Evolutionary conservation across 805 yeast species (phyloP), one percentile per base, ranked within the genome.

Genomic region (Pichia californica): DNA sequence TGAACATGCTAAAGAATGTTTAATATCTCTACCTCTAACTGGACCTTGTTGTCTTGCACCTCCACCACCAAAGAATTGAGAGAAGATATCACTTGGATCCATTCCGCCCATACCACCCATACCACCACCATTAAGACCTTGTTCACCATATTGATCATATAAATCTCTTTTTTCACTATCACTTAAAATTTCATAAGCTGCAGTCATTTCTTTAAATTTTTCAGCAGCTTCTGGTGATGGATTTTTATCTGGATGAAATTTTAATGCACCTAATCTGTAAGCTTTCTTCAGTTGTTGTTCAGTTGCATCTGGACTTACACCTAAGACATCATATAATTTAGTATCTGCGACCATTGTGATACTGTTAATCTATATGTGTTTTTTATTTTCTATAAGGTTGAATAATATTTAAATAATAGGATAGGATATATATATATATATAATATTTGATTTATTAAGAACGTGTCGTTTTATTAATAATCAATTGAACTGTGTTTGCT

Each of bases 181-280:
- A 11, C 87, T 76, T 51, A 91, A 72, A n/a, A 88, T 71, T 66
- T 91, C 98, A 62, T 91, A 74, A 7, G 97, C 96, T 48, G 78
- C 77, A 4, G 91, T 81, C 57, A 88, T 75, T 62, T 88, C 96
- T 67, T 91, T 91, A 67, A 91, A 91, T 68, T 86, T 88, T 61
- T 91, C 98, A 41, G 94, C 93, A 14, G 95, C 96, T 64, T 89
- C 98, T 42, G 84, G 88, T 15, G 82, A 73, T 45, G 88, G 80
- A 58, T 80, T 80, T 69, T 84, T 84, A 68, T 84, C 94, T 52
- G 94, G 94, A 63, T 84, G 94, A 65, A 73, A 81, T 58, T 81
- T 84, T 57, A 84, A 72, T 16, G 94, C 94, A 34, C 84, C 76
- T 57, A 81, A 76, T 74, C 91, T 79, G 68, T 84, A 84, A 25